phyloP scores from a whole-genome alignment of 1,139 yeast genomes.

The Meyerozyma sp. region DNA sequence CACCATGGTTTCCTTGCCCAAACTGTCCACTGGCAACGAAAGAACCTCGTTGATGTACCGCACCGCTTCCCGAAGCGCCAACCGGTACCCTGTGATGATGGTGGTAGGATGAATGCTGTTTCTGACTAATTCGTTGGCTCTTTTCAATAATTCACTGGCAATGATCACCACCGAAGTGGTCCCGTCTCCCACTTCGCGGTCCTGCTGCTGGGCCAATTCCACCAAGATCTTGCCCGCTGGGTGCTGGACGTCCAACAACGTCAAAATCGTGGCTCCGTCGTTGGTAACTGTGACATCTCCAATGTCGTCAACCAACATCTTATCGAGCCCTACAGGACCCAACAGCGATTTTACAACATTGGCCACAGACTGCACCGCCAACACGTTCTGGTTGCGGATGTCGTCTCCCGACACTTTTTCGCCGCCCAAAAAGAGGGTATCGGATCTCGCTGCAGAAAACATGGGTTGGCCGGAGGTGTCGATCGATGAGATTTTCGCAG shows the following conservation, averaged over 20 bases:
- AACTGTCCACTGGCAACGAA: conserved; percentile 70
- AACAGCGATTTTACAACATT: conserved; percentile 94
- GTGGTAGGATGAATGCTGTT: conserved; percentile 97
- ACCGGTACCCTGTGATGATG: conserved; percentile 90
- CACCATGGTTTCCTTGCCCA: conserved; percentile 78
- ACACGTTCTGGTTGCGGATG: conserved; percentile 90
- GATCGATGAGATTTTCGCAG: not conserved
- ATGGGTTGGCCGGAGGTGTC: conserved; percentile 11
- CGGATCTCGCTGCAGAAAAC: conserved; percentile 73
- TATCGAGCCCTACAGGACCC: conserved; percentile 98
- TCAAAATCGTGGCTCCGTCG: conserved; percentile 95
- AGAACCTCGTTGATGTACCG: conserved; percentile 83
- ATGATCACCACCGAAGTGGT: conserved; percentile 94
- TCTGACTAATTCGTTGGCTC: conserved; percentile 92
- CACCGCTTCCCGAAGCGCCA: conserved; percentile 89
- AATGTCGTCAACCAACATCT: conserved; percentile 97
- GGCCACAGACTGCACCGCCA: conserved; percentile 95
- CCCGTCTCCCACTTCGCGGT: conserved; percentile 98
- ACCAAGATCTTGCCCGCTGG: conserved; percentile 98
- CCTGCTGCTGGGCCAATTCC: conserved; percentile 98
- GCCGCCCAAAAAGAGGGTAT: conserved; percentile 90
- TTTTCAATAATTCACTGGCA: conserved; percentile 85
- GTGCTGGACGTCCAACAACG: conserved; percentile 92
- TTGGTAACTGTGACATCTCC: conserved; percentile 99
- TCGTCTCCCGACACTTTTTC: conserved; percentile 96